These are phyloP conservation scores for Oryza punctata DNA, from an alignment of 176 grass and related monocot genomes.

Conservation along the genomic window DNA sequence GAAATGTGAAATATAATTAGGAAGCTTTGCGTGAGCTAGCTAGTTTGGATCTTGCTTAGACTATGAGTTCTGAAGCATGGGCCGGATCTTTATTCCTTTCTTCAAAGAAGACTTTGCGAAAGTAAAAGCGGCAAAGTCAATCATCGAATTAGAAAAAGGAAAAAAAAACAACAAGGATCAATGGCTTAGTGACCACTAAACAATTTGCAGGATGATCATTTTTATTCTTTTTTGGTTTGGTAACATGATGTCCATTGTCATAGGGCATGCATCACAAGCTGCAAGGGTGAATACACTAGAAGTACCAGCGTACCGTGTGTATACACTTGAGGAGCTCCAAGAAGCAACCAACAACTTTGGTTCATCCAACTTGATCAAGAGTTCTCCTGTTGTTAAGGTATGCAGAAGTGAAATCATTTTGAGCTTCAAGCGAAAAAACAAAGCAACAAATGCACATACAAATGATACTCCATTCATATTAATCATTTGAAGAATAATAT, in stretches of 20 bases:
- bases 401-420: not conserved
- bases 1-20: not conserved
- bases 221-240: not conserved
- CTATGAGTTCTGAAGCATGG: conserved; percentile 32
- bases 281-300: conserved; percentile 61
- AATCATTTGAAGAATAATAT: not conserved
- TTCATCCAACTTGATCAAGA: conserved; percentile 63
- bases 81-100: conserved; percentile 36
- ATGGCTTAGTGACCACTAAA: conserved; percentile 1
- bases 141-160: not conserved
- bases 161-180: not conserved
- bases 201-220: not conserved
- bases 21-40: not conserved
- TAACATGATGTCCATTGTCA: conserved; percentile 18
- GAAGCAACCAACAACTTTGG: conserved; percentile 73
- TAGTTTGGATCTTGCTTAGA: conserved; percentile 34
- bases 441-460: not conserved
- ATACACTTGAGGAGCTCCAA: conserved; percentile 74
- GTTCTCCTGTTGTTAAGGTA: conserved; percentile 63
- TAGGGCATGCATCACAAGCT: conserved; percentile 72
- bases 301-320: conserved; percentile 49
- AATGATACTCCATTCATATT: not conserved
- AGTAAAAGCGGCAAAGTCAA: conserved; percentile 43
- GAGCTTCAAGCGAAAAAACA: not conserved
- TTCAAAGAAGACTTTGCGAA: conserved; percentile 38